Conservation (phyloP, 371 early-diverging fungal genomes). For the Circinella umbellata region DNA sequence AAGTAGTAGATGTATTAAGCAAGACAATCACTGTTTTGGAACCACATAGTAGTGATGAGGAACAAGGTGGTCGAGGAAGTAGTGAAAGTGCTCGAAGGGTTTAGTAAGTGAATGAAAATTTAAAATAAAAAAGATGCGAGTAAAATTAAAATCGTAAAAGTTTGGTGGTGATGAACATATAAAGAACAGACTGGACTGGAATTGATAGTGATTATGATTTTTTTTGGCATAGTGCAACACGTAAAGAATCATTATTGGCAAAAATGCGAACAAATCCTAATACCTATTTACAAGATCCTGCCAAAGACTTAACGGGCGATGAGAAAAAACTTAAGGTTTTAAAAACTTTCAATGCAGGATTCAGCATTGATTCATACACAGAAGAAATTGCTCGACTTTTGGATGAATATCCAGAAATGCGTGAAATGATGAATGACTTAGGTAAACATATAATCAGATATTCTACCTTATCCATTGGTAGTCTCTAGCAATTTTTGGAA, state of each 20-base stretch:
- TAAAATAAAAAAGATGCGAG: too few relatives aligned
- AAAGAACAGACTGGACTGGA: too few relatives aligned
- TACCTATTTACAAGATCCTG: constrained; percentile 29
- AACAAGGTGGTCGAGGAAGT: background rate
- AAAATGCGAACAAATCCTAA: constrained; percentile 41
- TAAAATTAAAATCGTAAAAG: too few relatives aligned
- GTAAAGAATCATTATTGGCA: constrained; percentile 47
- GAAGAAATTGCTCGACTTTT: constrained; percentile 47
- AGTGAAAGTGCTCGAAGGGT: constrained; percentile 12
- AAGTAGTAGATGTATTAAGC: constrained; percentile 41
- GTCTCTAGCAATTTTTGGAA: too few relatives aligned
- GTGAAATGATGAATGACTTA: constrained; percentile 47
- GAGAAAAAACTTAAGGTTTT: constrained; percentile 18
- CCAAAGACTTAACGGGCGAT: constrained; percentile 7
- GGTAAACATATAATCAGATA: constrained; percentile 13
- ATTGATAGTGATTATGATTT: constrained; percentile 22
- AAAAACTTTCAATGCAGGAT: constrained; percentile 25
- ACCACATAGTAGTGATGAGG: constrained; percentile 23
- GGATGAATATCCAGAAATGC: constrained; percentile 36
- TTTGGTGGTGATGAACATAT: too few relatives aligned
- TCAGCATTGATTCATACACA: constrained; percentile 48
- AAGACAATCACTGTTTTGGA: constrained; percentile 45
- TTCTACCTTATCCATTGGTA: background rate
- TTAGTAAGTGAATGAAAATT: background rate
- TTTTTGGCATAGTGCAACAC: constrained; percentile 33